Evolutionary conservation across 345 rosid species (phyloP).

Genomic region (Gossypium rotundifolium): DNA sequence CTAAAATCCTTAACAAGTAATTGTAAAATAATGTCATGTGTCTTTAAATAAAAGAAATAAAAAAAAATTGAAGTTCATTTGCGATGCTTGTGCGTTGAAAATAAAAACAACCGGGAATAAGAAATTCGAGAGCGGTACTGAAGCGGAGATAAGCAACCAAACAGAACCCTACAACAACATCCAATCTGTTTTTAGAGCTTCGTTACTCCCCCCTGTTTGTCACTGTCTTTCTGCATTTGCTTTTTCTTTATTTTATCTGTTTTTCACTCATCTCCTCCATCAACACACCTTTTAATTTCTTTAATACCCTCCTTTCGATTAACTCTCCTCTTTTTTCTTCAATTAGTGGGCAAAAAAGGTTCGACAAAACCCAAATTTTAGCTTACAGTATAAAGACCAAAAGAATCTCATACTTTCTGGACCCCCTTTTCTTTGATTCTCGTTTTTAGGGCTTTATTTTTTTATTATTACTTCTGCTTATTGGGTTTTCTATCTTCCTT

Average conservation of each 20-base stretch:
- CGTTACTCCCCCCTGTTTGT: background rate
- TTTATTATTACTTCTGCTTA: background rate
- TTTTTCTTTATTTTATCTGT: background rate
- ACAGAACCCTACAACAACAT: conserved; percentile 3
- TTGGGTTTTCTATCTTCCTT: conserved; percentile 18
- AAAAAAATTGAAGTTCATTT: no score
- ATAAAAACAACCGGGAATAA: background rate
- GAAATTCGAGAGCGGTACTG: background rate
- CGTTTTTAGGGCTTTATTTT: conserved; percentile 15
- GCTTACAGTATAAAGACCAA: background rate
- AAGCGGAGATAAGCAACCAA: background rate
- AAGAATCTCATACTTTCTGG: conserved; percentile 18
- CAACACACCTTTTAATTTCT: background rate
- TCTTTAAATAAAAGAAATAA: no score
- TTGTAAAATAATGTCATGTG: no score
- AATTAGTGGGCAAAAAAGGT: background rate
- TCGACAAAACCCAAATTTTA: conserved; percentile 7
- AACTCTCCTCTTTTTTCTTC: background rate
- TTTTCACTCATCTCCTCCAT: background rate
- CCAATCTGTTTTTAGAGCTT: conserved; percentile 2
- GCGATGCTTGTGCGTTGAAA: no score
- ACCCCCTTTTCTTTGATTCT: conserved; percentile 9
- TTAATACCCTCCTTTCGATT: background rate
- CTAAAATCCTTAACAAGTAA: no score
- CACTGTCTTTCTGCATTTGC: background rate